Conservation (phyloP, 352 stramenopile genomes). For the Ochromonadaceae sp. region DNA sequence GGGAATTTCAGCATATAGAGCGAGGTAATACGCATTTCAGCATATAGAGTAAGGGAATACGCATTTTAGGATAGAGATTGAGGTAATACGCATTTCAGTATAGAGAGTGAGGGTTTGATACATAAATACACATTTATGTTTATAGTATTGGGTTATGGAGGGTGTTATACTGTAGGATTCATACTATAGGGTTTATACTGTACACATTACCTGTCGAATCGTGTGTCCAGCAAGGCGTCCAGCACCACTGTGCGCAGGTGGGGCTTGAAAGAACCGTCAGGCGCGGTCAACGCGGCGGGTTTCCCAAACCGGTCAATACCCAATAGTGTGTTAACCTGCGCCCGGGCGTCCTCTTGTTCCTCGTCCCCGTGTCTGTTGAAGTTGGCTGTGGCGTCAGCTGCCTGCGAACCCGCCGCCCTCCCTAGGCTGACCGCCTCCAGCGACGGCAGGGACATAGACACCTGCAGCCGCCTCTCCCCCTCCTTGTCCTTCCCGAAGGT, state of each 20-base stretch:
- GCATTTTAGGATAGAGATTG: no score
- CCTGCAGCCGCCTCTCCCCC: neutral
- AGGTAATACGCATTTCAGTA: no score
- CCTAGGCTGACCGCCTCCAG: constrained; percentile 17
- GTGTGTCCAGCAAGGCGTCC: constrained; percentile 17
- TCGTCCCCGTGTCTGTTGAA: no score
- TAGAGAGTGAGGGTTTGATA: no score
- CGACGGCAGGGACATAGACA: constrained; percentile 11
- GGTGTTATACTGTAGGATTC: constrained; percentile 18
- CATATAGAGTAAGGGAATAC: no score
- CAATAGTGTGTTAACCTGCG: constrained; percentile 16
- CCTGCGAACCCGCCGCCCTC: neutral
- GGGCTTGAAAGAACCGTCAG: constrained; percentile 7
- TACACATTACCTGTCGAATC: constrained; percentile 3
- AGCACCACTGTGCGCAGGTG: neutral
- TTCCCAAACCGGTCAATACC: neutral
- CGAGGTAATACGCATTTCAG: no score
- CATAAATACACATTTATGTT: no score
- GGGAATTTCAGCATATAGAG: no score
- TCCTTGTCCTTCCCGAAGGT: neutral
- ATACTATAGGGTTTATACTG: neutral
- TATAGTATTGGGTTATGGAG: no score
- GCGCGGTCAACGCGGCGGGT: neutral
- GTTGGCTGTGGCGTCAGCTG: neutral
- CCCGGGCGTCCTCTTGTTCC: constrained; percentile 12